Percentiles rank a stretch among this genome's conserved stretches.
phyloP scores from a whole-genome alignment of 2,329 filamentous ascomycete species.

The Aspergillus nomiae region DNA sequence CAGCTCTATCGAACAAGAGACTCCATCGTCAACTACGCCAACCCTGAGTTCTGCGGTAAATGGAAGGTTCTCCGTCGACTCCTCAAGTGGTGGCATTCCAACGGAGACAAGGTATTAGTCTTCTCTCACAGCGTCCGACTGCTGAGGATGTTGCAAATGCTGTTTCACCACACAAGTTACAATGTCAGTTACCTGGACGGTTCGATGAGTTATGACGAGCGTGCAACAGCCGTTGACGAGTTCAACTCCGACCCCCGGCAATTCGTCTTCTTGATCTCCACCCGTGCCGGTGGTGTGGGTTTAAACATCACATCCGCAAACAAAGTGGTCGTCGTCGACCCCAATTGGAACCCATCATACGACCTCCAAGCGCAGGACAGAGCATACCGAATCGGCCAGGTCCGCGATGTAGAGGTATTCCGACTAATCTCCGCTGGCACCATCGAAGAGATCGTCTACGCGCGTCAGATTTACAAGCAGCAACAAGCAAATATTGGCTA shows the following conservation, averaged over 20 bases:
- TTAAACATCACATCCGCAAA: constrained; percentile 97
- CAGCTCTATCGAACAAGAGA: constrained; percentile 74
- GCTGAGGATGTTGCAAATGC: constrained; percentile 76
- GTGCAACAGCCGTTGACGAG: constrained; percentile 78
- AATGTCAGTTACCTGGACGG: constrained; percentile 91
- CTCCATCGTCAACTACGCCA: constrained; percentile 76
- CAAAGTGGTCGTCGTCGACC: constrained; percentile 95
- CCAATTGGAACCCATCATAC: constrained; percentile 95
- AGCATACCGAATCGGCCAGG: constrained; percentile 93
- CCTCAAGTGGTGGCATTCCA: constrained; percentile 84
- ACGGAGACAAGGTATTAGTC: constrained; percentile 90
- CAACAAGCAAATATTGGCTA: constrained; percentile 98
- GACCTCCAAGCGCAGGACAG: constrained; percentile 96
- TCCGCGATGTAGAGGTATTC: constrained; percentile 91
- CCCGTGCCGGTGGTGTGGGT: constrained; percentile 87
- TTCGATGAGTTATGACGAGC: constrained; percentile 77
- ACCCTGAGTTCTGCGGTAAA: constrained; percentile 92
- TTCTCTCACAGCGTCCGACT: constrained; percentile 92
- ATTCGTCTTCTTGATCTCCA: constrained; percentile 95
- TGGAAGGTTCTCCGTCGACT: constrained; percentile 90
- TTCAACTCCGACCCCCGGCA: constrained; percentile 87
- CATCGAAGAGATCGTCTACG: constrained; percentile 96
- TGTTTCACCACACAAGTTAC: constrained; percentile 88
- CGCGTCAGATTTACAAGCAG: constrained; percentile 97
- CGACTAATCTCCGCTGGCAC: constrained; percentile 87